Base-by-base conservation (phyloP, 2,329 filamentous ascomycete genomes). In the Didymella lethalis region DNA sequence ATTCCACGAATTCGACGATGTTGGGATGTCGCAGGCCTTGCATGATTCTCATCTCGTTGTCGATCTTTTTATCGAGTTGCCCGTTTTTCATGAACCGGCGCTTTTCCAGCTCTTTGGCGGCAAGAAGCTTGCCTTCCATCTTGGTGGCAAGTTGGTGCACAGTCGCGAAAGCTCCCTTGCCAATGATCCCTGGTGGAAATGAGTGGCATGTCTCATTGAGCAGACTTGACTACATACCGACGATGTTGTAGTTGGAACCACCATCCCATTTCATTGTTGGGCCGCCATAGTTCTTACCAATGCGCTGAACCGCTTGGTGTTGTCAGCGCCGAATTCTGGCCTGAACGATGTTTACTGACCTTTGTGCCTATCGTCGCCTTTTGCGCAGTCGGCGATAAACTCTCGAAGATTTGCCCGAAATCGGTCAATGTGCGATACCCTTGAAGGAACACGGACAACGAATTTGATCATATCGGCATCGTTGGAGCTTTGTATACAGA, bases 41-140 rank as follows among this genome's bases (percentile, higher is more conserved):
- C 92, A 99, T 98, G 68, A 99, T 98, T 65, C 88, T 90, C 89
- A 99, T 94, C 79, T 99, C 95, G 69, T 96, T 97, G 73, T 97
- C 92, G 14, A 98, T 90, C 76, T 96, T 97, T 65, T 93, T 89
- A 70, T 97, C 93, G 23, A 97, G 78, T 20, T 93, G 83, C 2
- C 93, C 93, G 68, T 97, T 95, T 79, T 96, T 97, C 82, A 97
- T 91, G 73, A 97, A 96, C 18, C 89, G 88, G 51, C 91, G 87
- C 79, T 97, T 98, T 77, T 97, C 93, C 4, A 99, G 86, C 77
- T 98, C 93, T 75, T 99, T 99, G 14, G 93, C 93, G 4, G 95
- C 95, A 70, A 90, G 96, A 0, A 94, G 87, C 29, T 86, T 82
- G 1, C 95, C 95, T 70, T 95, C 88, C 68, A 87, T 90, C 77